Percentiles rank a stretch among this genome's conserved stretches.
Conservation (phyloP, 192 early-diverging fungal genomes). For the Paraglomus brasilianum region DNA sequence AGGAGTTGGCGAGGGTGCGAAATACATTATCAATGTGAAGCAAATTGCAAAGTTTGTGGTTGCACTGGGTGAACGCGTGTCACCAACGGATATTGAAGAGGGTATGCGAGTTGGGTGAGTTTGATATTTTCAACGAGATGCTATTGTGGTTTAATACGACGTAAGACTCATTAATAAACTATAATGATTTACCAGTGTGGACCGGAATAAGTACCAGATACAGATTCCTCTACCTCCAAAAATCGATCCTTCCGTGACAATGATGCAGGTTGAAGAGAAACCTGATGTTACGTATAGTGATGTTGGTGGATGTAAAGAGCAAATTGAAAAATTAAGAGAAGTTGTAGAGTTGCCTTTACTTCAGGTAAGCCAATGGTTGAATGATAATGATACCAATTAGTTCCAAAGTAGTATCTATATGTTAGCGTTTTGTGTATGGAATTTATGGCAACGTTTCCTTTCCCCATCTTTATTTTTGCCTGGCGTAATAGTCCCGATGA, state of each 20-base stretch:
- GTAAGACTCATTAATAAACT: not conserved
- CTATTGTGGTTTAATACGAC: not conserved
- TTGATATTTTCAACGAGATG: not conserved
- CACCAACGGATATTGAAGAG: conserved; percentile 99
- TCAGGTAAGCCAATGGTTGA: conserved; percentile 44
- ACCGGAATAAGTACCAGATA: conserved; percentile 99
- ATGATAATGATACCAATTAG: not conserved
- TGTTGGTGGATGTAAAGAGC: conserved; percentile 99
- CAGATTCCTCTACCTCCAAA: conserved; percentile 98
- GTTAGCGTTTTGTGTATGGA: not conserved
- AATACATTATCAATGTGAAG: conserved; percentile 99
- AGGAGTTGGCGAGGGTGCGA: conserved; percentile 83
- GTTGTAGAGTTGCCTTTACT: conserved; percentile 97
- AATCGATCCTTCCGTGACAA: conserved; percentile 97
- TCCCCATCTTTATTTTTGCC: not conserved
- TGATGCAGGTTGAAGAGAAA: conserved; percentile 99
- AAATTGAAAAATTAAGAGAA: conserved; percentile 99
- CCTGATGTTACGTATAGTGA: conserved; percentile 99
- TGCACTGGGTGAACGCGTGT: conserved; percentile 91
- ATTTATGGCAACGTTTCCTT: not conserved
- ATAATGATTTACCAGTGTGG: conserved; percentile 62
- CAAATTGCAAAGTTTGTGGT: conserved; percentile 99
- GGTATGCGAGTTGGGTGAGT: conserved; percentile 95
- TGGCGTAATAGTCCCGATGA: too few relatives aligned
- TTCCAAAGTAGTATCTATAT: not conserved